A percentile compares a stretch with the other conserved stretches of the same genome.
Conservation (phyloP, 106 monocot genomes). For the Phalaenopsis aphrodite region DNA sequence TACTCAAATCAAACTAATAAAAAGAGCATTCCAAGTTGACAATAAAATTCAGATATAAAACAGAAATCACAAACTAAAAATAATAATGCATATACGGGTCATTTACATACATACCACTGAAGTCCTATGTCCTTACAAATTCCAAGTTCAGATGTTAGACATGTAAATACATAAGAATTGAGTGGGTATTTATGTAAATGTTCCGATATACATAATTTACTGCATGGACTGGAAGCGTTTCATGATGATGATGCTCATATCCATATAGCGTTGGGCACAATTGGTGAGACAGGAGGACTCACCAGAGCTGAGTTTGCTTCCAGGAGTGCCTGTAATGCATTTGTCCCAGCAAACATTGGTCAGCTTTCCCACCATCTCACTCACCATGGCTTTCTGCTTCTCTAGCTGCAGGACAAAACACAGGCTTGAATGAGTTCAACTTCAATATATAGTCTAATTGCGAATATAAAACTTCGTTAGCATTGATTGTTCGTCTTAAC, state of each 20-base stretch:
- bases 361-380: slow-evolving; percentile 60
- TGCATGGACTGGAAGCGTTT: slow-evolving; percentile 48
- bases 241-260: slow-evolving; percentile 51
- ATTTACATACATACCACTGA: too few species aligned
- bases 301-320: slow-evolving; percentile 53
- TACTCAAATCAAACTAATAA: too few species aligned
- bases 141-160: too few species aligned
- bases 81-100: too few species aligned
- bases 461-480: background rate
- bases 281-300: slow-evolving; percentile 49
- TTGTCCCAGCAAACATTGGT: slow-evolving; percentile 59
- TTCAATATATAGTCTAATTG: background rate
- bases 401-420: slow-evolving; percentile 32
- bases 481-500: background rate
- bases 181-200: too few species aligned
- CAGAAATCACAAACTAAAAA: too few species aligned
- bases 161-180: too few species aligned
- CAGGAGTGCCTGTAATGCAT: slow-evolving; percentile 47
- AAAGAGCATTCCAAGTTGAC: too few species aligned
- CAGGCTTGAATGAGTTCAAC: too few species aligned
- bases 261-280: slow-evolving; percentile 46
- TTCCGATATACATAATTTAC: background rate
- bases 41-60: too few species aligned
- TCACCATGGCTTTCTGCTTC: slow-evolving; percentile 52
- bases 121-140: too few species aligned